Percentiles rank a stretch among this genome's conserved stretches.
These are phyloP conservation scores for Blastomyces gilchristii DNA, from an alignment of 2,329 filamentous ascomycete species.

Conservation along the genomic window DNA sequence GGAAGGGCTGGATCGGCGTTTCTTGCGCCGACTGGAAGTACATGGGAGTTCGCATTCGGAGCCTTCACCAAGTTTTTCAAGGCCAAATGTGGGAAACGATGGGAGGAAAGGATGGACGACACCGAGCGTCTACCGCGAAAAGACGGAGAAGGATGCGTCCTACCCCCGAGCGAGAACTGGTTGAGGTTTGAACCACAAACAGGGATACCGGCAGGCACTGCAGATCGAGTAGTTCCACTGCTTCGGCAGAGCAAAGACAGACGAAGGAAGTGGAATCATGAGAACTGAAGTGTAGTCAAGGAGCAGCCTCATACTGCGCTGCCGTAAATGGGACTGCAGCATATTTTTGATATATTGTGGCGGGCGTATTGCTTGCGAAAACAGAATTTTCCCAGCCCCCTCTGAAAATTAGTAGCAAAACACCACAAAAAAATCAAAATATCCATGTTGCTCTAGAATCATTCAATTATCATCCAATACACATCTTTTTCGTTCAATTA, in stretches of 20 bases:
- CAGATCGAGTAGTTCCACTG: conserved; percentile 15
- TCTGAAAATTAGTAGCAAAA: too few species aligned
- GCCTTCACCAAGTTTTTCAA: conserved; percentile 50
- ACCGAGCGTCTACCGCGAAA: conserved; percentile 17
- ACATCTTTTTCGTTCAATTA: too few species aligned
- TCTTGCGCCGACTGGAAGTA: conserved; percentile 26
- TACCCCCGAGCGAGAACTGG: conserved; percentile 25
- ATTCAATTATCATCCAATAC: too few species aligned
- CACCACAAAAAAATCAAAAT: too few species aligned
- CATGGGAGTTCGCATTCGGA: conserved; percentile 34
- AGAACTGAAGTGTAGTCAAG: not conserved
- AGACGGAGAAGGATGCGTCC: conserved; percentile 18
- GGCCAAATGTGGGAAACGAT: conserved; percentile 47
- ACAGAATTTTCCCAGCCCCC: too few species aligned
- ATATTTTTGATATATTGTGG: not conserved
- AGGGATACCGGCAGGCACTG: conserved; percentile 12
- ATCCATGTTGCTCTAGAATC: too few species aligned
- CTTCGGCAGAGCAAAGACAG: not conserved
- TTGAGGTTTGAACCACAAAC: conserved; percentile 20
- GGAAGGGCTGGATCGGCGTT: conserved; percentile 25
- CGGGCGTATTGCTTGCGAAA: too few species aligned
- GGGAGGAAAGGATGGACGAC: conserved; percentile 40
- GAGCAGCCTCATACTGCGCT: not conserved
- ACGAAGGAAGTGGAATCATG: not conserved
- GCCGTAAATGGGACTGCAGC: not conserved